Base-by-base conservation (phyloP, 2,329 filamentous ascomycete genomes). In the Ilyonectria mors-panacis region DNA sequence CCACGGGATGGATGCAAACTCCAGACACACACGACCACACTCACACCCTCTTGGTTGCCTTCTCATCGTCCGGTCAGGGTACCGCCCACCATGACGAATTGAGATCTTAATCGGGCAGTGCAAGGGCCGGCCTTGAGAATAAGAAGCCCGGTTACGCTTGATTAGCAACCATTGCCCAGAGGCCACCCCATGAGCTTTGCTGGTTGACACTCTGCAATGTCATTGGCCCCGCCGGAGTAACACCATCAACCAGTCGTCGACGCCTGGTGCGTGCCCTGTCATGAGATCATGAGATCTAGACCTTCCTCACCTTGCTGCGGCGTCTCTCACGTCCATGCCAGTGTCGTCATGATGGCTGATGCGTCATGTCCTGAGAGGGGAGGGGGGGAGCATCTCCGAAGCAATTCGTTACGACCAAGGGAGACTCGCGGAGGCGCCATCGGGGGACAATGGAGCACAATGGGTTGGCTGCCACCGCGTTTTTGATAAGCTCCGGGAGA, bases 51-150 rank as follows among this genome's bases (percentile, higher is more conserved):
- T 39, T 17, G 6, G 37, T 39, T 17, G 26, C 37, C 48, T 28
- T 45, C 55, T 47, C 55, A 47, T 59, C 56, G 37, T 37, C 50
- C 28, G 23, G 33, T 35, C 53, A 58, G 59, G 61, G 56, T 45
- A 35, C 54, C 53, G 56, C 53, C 59, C 63, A 67, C 69, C 67
- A 67, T 59, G 53, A 59, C 71, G 72, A 71, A 65, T 61, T 68
- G 70, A 75, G 72, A 75, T 75, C 73, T 69, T 66, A 72, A 75
- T 74, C 68, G 66, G 67, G 72, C 63, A 73, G 63, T 67, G 59
- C 65, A 70, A 71, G 71, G 66, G 64, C 55, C 58, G 58, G 70
- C 47, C 65, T 55, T 64, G 67, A 65, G 30, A 50, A 44, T 39
- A 39, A 48, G 50, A 65, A 37, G 47, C 58, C 44, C 33, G 53